Percentiles rank a stretch among this genome's conserved stretches.
These are phyloP conservation scores for Rhytidiadelphus loreus DNA, from an alignment of 225 moss, liverwort and hornwort genomes.

Conservation along the genomic window DNA sequence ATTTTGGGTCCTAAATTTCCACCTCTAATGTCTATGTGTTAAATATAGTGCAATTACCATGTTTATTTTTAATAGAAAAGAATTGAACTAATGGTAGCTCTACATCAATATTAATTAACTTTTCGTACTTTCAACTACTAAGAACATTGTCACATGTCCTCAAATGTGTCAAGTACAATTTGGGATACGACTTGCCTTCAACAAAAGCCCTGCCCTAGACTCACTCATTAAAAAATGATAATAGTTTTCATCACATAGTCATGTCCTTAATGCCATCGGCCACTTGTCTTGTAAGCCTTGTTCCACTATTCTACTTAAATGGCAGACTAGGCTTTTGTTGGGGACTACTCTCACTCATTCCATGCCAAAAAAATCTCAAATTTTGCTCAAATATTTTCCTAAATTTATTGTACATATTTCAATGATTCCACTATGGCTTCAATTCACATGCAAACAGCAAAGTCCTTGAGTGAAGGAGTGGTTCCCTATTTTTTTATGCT, in stretches of 20 bases:
- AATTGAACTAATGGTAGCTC: background rate
- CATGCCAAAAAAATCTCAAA: no score
- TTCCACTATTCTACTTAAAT: no score
- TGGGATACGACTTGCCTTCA: rapidly evolving
- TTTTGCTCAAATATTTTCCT: no score
- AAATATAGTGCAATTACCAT: background rate
- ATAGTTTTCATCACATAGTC: background rate
- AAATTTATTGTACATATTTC: no score
- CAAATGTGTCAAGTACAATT: background rate
- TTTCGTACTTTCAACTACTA: background rate
- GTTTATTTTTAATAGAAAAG: background rate
- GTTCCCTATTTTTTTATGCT: no score
- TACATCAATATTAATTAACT: background rate
- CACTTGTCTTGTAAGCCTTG: no score
- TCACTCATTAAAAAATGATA: background rate
- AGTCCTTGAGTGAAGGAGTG: no score
- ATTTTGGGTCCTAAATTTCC: background rate
- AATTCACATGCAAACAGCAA: no score
- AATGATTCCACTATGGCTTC: no score
- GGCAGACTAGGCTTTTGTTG: no score
- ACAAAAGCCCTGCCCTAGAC: background rate
- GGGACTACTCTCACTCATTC: no score
- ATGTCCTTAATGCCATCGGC: background rate
- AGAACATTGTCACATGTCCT: background rate
- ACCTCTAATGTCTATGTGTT: no score